Percentiles rank a stretch among this genome's conserved stretches.
These are phyloP conservation scores for Trichomonascaceae sp. DNA, from an alignment of 1,139 yeast genomes.

Conservation along the genomic window DNA sequence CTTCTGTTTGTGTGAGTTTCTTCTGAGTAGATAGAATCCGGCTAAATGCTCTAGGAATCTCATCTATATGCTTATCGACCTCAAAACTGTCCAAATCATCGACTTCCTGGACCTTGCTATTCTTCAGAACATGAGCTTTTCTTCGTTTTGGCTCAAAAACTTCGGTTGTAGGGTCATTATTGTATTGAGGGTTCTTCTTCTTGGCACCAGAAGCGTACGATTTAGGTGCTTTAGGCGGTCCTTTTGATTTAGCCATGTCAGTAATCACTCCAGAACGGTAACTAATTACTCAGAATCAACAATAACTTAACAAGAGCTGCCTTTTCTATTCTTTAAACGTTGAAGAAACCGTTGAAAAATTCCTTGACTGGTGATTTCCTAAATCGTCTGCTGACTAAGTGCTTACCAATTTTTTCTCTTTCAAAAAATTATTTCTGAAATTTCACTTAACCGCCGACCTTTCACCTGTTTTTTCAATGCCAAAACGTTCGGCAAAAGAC, in stretches of 20 bases:
- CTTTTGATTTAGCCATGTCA: not conserved
- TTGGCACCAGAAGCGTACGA: not conserved
- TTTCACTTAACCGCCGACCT: not conserved
- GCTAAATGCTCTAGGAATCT: conserved; percentile 23
- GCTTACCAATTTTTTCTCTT: conserved; percentile 5
- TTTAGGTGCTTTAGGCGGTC: not conserved
- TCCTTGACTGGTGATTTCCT: not conserved
- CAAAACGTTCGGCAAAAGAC: conserved; percentile 27
- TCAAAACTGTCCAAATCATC: conserved; percentile 9
- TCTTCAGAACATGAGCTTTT: not conserved
- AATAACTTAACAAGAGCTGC: too few relatives aligned
- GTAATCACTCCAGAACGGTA: not conserved
- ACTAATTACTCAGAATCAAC: too few relatives aligned
- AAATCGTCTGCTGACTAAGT: not conserved
- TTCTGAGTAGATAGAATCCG: conserved; percentile 7
- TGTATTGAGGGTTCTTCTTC: not conserved
- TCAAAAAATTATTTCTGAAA: conserved; percentile 1
- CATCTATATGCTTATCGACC: conserved; percentile 23
- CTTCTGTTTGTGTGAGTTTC: conserved; percentile 28
- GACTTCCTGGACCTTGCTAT: conserved; percentile 1
- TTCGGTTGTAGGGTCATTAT: not conserved
- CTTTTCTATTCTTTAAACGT: not conserved
- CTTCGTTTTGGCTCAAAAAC: not conserved
- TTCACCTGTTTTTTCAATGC: conserved; percentile 18
- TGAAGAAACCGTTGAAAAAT: not conserved